Evolutionary conservation across 2,329 filamentous ascomycete genomes (phyloP).

Genomic region (Fusarium pilosicola): DNA sequence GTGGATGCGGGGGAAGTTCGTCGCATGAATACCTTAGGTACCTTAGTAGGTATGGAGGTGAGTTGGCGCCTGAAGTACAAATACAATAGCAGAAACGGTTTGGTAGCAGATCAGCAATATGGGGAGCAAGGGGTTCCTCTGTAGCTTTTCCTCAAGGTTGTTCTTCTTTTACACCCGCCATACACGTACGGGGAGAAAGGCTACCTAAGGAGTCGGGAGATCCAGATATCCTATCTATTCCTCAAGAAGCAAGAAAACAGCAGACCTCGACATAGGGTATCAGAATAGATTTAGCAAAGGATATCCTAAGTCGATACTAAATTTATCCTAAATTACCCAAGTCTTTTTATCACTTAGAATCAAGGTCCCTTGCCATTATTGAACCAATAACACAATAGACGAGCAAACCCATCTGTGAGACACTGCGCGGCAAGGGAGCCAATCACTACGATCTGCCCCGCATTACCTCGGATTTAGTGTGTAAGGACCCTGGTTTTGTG

Average conservation of each 20-base stretch:
- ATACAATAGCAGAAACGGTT: neutral
- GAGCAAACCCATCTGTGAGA: neutral
- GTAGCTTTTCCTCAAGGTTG: neutral
- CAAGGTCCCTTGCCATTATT: neutral
- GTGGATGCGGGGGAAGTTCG: conserved; percentile 56
- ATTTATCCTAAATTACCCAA: too few relatives aligned
- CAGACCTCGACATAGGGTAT: too few relatives aligned
- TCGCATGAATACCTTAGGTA: conserved; percentile 42
- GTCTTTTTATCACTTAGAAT: too few relatives aligned
- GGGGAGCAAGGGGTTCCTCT: neutral
- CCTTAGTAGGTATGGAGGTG: neutral
- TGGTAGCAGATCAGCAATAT: neutral
- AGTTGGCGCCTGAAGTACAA: neutral
- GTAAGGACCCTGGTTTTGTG: neutral
- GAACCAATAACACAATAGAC: neutral
- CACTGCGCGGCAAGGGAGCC: conserved; percentile 14
- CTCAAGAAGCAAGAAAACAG: too few relatives aligned
- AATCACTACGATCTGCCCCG: neutral
- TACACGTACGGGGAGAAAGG: neutral
- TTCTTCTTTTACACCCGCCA: neutral
- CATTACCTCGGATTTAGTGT: neutral
- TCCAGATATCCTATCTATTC: too few relatives aligned
- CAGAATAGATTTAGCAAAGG: too few relatives aligned
- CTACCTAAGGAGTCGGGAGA: neutral
- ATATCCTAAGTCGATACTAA: too few relatives aligned